Base-by-base conservation (phyloP, 2,329 filamentous ascomycete genomes). In the Fusarium poae region DNA sequence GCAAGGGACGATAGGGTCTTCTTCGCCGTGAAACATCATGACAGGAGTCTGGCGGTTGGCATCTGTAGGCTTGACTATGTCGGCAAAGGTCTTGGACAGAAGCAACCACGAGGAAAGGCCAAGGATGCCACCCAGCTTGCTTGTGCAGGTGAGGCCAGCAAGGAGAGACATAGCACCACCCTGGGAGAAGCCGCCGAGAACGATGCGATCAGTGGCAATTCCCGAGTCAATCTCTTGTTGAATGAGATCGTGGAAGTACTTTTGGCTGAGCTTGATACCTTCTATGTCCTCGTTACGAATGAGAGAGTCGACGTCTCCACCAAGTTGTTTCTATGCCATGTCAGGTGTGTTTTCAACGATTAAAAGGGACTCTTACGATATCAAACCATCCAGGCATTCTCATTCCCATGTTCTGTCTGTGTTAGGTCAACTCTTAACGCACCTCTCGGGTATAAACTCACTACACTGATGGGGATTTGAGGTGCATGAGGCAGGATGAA, bases 401-500 rank as follows among this genome's bases (percentile, higher is more conserved):
- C 73, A 75, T 75, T 27, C 73, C 73, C 60, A 68, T 67, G 52
- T 75, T 75, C 73, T 75, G 27, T n/a, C 20, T n/a, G 21, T 59
- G 51, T 75, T 49, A 74, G 70, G 57, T 25, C 20, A 32, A 10
- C 29, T 43, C 32, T 16, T 6, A 18, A 16, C 5, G 44, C 35
- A 5, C 15, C 30, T 18, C 39, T 23, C 7, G 6, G 13, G 16
- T 11, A 37, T 21, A n/a, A 50, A 74, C 78, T 65, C 55, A 81
- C 79, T 64, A 80, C 84, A n/a, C 93, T 94, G 77, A 97, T 93
- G 32, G 94, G 93, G 55, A 97, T 96, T 37, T 80, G 82, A 7
- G 95, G 94, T 29, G 96, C 96, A 82, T 97, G 92, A 18, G 96
- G 96, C 79, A 99, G 91, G 76, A 99, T 88, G 79, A 98, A 98